phyloP scores from a whole-genome alignment of 1,284 basidiomycete species.

The Ceratobasidium sp. region DNA sequence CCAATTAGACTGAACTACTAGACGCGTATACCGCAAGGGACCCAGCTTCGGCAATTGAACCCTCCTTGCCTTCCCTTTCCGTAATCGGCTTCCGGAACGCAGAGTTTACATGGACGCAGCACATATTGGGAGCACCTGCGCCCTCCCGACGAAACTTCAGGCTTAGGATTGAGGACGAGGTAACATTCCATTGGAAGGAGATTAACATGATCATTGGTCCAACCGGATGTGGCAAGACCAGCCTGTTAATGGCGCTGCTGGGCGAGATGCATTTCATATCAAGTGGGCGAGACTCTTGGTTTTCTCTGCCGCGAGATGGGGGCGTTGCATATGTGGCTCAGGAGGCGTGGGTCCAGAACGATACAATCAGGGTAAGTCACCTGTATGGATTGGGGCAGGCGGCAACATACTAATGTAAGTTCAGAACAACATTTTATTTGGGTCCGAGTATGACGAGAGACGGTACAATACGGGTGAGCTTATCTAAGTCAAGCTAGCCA shows the following conservation, averaged over 20 bases:
- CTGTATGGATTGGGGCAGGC: background rate
- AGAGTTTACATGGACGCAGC: conserved; percentile 56
- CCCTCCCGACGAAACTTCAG: conserved; percentile 54
- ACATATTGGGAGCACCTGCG: conserved; percentile 44
- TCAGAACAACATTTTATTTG: conserved; percentile 68
- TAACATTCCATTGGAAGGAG: conserved; percentile 61
- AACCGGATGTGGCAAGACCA: conserved; percentile 59
- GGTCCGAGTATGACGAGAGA: conserved; percentile 55
- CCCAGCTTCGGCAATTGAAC: conserved; percentile 49
- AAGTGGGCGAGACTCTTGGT: conserved; percentile 62
- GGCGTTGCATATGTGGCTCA: conserved; percentile 77
- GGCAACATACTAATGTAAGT: background rate
- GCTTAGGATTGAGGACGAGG: conserved; percentile 56
- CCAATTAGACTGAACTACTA: conserved; percentile 61
- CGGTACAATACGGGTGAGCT: conserved; percentile 54
- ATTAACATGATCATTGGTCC: conserved; percentile 69
- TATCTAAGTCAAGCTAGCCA: conserved; percentile 30
- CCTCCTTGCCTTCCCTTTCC: conserved; percentile 47
- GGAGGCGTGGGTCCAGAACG: conserved; percentile 74
- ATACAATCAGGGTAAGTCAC: conserved; percentile 56
- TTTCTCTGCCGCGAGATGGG: conserved; percentile 65
- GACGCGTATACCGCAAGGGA: conserved; percentile 55
- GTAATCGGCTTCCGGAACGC: conserved; percentile 57
- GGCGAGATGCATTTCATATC: conserved; percentile 60
- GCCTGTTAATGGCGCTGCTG: conserved; percentile 59